These are phyloP conservation scores for Striga asiatica DNA, from an alignment of 257 asterid genomes.

Conservation along the genomic window DNA sequence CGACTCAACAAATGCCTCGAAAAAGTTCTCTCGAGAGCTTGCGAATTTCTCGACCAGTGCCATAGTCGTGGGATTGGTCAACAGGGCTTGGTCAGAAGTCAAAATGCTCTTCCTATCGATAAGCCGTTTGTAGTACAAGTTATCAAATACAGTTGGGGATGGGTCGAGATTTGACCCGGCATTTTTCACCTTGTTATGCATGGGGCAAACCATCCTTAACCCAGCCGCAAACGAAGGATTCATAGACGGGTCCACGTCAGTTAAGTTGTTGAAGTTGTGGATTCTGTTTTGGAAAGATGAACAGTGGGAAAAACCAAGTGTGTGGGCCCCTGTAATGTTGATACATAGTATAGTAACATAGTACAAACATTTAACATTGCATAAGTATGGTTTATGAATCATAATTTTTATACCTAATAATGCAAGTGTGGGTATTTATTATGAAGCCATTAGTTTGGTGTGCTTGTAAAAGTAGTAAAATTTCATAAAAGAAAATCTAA, in stretches of 20 bases:
- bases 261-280: slow-evolving; percentile 46
- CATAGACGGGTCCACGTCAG: slow-evolving; percentile 48
- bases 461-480: no score
- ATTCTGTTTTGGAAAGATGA: slow-evolving; percentile 81
- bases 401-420: no score
- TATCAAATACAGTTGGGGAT: slow-evolving; percentile 53
- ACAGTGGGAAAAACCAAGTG: slow-evolving; percentile 81
- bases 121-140: slow-evolving; percentile 55
- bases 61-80: slow-evolving; percentile 36
- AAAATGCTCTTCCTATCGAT: slow-evolving; percentile 57
- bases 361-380: no score
- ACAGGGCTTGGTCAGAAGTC: slow-evolving; percentile 63
- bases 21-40: slow-evolving; percentile 38
- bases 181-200: slow-evolving; percentile 45
- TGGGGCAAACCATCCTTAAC: slow-evolving; percentile 46
- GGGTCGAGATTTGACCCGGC: slow-evolving; percentile 65
- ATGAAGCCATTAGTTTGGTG: no score
- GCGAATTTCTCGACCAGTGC: slow-evolving; percentile 51
- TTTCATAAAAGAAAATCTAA: no score
- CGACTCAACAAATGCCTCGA: slow-evolving; percentile 45
- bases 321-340: slow-evolving; percentile 72
- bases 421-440: no score
- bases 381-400: no score
- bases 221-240: slow-evolving; percentile 47
- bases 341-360: no score